A percentile compares a stretch with the other conserved stretches of the same genome.
Evolutionary conservation across 1,284 basidiomycete species (phyloP).

Genomic region (Tilletiopsis washingtonensis): DNA sequence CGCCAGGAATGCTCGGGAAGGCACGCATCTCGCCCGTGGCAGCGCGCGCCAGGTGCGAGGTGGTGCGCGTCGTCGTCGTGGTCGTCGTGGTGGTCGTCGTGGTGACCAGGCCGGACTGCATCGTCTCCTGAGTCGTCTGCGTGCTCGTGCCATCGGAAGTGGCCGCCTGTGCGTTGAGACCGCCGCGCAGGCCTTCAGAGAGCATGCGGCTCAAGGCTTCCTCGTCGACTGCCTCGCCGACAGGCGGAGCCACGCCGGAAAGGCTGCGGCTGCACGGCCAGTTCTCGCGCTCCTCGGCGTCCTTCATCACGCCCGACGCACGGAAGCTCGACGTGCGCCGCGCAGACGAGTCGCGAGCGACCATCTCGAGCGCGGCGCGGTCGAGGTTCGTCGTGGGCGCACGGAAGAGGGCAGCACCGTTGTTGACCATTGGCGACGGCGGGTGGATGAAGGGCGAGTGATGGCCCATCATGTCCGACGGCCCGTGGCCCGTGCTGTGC

Average conservation of each 20-base stretch:
- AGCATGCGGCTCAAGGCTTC: background rate
- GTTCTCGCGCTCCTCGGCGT: slow-evolving; percentile 23
- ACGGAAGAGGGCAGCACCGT: background rate
- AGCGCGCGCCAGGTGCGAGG: background rate
- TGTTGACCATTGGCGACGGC: no score
- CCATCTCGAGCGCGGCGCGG: background rate
- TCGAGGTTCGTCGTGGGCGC: background rate
- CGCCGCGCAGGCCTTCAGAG: background rate
- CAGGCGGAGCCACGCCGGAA: background rate
- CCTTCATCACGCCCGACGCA: slow-evolving; percentile 8
- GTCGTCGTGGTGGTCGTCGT: slow-evolving; percentile 22
- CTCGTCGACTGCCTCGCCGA: background rate
- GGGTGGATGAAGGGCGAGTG: no score
- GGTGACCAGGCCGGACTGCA: slow-evolving; percentile 8
- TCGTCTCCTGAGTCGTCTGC: slow-evolving; percentile 4
- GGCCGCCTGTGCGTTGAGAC: background rate
- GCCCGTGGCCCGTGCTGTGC: no score
- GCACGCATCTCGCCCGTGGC: no score
- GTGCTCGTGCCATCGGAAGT: no score
- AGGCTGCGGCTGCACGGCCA: slow-evolving; percentile 23
- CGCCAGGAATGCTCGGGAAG: no score
- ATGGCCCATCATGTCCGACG: no score
- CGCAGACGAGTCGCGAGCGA: background rate
- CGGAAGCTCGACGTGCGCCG: background rate
- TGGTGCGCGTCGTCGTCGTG: slow-evolving; percentile 8